Evolutionary conservation across 2,329 filamentous ascomycete species (phyloP), one percentile per base, ranked within the genome.

Genomic region (Ophiosphaerella narmari): DNA sequence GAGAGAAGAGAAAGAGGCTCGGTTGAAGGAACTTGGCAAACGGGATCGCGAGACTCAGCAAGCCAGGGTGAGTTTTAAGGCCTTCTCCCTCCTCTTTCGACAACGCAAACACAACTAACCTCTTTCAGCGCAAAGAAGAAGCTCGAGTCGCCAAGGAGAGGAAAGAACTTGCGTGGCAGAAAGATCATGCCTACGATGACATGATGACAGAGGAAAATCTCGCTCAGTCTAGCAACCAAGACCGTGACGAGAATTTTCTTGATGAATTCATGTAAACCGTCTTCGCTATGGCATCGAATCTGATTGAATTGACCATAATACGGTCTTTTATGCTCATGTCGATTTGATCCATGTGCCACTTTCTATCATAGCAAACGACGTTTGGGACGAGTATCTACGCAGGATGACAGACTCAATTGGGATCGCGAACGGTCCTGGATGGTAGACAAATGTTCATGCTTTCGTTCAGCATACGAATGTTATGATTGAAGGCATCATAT

Each of bases 161-260:
- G 58, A 89, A 90, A 74, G 88, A 95, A 74, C 84, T 93, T 76
- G 95, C 95, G 74, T 96, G 86, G 82, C 90, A 96, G 75, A 94
- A 94, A 76, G 91, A 96, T n/a, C 93, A 99, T 75, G 93, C 92
- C 2, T 99, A 99, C 73, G 94, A 97, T 70, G 91, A 96, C 39
- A 75, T 97, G 46, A 91, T 96, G 73, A 85, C 83, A 4, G 91
- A 95, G 46, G 90, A 96, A 50, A 88, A 89, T 63, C 81, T 96
- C 77, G 85, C 85, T 37, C 77, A 74, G 18, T 85, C 86, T 47
- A 96, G 87, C 77, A 99, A 99, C 74, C 90, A 97, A 75, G 86
- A 96, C 67, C 84, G 91, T 12, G 81, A 82, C 55, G 83, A 86
- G 52, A 80, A 90, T 70, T 92, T 90, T 77, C 83, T 90, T 67